A percentile compares a stretch with the other conserved stretches of the same genome.
Evolutionary conservation across 2,329 filamentous ascomycete species (phyloP).

Genomic region (Phyllosticta paracitricarpa): DNA sequence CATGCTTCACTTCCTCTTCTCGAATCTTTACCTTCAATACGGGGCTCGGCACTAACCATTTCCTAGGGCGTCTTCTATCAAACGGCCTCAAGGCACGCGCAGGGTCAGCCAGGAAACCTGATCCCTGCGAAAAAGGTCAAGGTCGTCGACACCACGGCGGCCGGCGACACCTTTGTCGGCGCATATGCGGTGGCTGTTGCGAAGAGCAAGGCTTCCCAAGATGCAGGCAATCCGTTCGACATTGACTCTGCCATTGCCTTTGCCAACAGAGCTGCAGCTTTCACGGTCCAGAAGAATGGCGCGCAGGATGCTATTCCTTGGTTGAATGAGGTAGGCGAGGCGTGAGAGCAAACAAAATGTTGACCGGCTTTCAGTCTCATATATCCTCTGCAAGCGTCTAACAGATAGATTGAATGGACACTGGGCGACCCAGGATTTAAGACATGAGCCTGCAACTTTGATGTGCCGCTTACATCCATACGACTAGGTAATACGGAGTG

Average conservation of each 20-base stretch:
- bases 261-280: conserved; percentile 53
- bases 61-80: conserved; percentile 30
- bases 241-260: conserved; percentile 50
- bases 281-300: conserved; percentile 55
- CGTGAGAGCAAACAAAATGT: conserved; percentile 2
- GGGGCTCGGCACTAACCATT: neutral
- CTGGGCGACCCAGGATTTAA: neutral
- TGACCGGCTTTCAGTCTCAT: neutral
- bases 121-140: conserved; percentile 58
- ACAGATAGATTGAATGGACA: neutral
- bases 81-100: conserved; percentile 37
- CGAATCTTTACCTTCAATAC: neutral
- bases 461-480: neutral
- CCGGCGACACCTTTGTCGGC: conserved; percentile 90
- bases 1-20: no score
- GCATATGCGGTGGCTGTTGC: conserved; percentile 71
- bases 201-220: conserved; percentile 8
- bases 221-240: conserved; percentile 28
- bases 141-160: conserved; percentile 88
- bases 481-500: neutral
- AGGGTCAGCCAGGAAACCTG: conserved; percentile 30
- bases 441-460: neutral
- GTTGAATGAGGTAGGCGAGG: conserved; percentile 41
- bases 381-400: neutral
- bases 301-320: conserved; percentile 60